phyloP scores from a whole-genome alignment of 208 protist genomes.

The Acanthamoeba pearcei region DNA sequence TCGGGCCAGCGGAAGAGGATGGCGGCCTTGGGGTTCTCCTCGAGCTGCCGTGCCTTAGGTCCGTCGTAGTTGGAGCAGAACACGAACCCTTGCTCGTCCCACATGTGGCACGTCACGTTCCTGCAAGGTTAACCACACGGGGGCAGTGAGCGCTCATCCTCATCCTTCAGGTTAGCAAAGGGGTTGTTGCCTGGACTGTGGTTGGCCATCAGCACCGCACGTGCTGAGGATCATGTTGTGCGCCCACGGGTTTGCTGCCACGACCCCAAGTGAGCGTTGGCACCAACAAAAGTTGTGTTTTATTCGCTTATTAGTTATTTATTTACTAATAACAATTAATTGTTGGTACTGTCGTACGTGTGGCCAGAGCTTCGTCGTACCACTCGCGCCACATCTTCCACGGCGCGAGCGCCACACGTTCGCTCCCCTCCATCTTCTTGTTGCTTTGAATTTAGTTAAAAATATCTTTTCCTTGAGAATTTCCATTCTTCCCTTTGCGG shows the following conservation, averaged over 20 bases:
- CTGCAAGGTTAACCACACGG: neutral
- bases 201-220: conserved; percentile 24
- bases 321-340: too few relatives aligned
- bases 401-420: neutral
- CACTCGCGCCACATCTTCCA: neutral
- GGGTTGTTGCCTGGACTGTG: neutral
- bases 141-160: neutral
- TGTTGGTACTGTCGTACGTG: neutral
- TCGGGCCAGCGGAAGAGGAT: neutral
- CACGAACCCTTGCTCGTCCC: conserved; percentile 33
- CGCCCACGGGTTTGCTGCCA: conserved; percentile 20
- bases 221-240: conserved; percentile 66
- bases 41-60: conserved; percentile 8
- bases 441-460: neutral
- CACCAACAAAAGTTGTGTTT: too few relatives aligned
- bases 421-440: neutral
- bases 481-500: neutral
- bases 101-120: conserved; percentile 16
- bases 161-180: neutral
- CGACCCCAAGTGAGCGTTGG: neutral
- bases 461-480: neutral
- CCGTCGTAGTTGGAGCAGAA: conserved; percentile 69
- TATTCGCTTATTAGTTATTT: too few relatives aligned
- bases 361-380: conserved; percentile 40
- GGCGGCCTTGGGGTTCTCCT: conserved; percentile 49